Evolutionary conservation across 257 asterid genomes (phyloP).

Genomic region (Mentha longifolia): DNA sequence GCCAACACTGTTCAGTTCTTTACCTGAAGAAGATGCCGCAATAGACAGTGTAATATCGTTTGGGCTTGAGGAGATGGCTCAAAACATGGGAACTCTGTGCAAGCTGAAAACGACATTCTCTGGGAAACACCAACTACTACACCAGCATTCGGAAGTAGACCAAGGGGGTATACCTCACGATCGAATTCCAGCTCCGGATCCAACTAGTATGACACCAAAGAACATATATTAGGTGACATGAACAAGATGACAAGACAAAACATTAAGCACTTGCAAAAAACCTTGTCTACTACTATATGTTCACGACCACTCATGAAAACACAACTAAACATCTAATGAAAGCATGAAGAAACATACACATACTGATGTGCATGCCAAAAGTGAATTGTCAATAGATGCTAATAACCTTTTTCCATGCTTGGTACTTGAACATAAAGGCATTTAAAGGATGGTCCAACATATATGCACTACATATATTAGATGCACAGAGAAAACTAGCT

Average conservation of each 20-base stretch:
- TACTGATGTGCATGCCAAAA: slow-evolving; percentile 3
- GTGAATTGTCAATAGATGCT: slow-evolving; percentile 12
- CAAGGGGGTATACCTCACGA: slow-evolving; percentile 99
- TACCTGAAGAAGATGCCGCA: slow-evolving; percentile 99
- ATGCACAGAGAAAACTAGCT: slow-evolving; percentile 23
- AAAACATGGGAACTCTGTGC: slow-evolving; percentile 98
- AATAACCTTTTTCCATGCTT: slow-evolving; percentile 19
- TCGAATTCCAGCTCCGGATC: slow-evolving; percentile 99
- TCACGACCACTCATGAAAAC: slow-evolving; percentile 22
- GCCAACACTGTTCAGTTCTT: slow-evolving; percentile 23
- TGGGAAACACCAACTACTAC: slow-evolving; percentile 99
- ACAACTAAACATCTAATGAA: slow-evolving; percentile 25
- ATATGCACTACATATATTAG: slow-evolving; percentile 19
- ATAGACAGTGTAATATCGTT: slow-evolving; percentile 95
- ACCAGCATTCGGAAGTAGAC: slow-evolving; percentile 95
- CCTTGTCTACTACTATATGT: slow-evolving; percentile 4
- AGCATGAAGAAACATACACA: slow-evolving; percentile 7
- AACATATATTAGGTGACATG: slow-evolving; percentile 32
- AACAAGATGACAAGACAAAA: slow-evolving; percentile 32
- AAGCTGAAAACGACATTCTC: slow-evolving; percentile 97
- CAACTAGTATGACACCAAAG: slow-evolving; percentile 64
- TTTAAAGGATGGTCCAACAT: slow-evolving; percentile 2
- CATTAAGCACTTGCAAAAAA: slow-evolving; percentile 6
- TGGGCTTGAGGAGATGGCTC: slow-evolving; percentile 99
- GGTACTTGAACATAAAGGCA: slow-evolving; percentile 26